phyloP scores from a whole-genome alignment of 108 stramenopile species.

The Tribonema minus region DNA sequence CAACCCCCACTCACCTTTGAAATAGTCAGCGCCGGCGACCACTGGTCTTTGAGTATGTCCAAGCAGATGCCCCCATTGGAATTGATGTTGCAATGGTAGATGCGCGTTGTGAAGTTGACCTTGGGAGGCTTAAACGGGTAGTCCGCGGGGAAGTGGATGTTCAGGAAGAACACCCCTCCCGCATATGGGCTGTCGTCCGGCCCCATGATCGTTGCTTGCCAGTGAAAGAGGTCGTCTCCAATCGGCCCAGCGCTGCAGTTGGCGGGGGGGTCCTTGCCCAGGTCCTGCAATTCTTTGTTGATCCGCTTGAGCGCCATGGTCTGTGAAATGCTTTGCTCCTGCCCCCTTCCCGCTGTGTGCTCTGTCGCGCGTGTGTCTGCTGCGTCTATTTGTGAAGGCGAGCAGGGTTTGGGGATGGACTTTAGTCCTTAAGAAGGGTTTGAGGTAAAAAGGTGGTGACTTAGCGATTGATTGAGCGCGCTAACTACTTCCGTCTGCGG shows the following conservation, averaged over 20 bases:
- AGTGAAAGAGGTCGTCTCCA: constrained; percentile 44
- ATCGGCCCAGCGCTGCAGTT: constrained; percentile 99
- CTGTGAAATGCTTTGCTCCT: neutral
- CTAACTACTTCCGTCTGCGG: neutral
- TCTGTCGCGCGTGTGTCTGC: too few relatives aligned
- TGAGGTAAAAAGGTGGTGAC: too few relatives aligned
- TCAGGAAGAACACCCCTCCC: constrained; percentile 95
- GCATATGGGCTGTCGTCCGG: constrained; percentile 96
- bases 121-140: constrained; percentile 97
- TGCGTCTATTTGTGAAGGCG: too few relatives aligned
- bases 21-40: constrained; percentile 98
- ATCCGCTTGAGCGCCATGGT: constrained; percentile 61
- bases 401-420: too few relatives aligned
- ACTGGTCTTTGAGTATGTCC: constrained; percentile 99
- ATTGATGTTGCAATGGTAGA: constrained; percentile 99
- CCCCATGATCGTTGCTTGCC: constrained; percentile 51
- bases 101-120: constrained; percentile 95
- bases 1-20: constrained; percentile 63
- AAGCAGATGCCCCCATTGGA: constrained; percentile 97
- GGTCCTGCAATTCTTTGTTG: constrained; percentile 87
- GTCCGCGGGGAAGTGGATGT: constrained; percentile 98
- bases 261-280: constrained; percentile 96
- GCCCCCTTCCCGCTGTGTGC: neutral
- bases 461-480: too few relatives aligned
- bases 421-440: too few relatives aligned